Evolutionary conservation across 164 flowering plant genomes (phyloP).

Genomic region (Protea cynaroides): DNA sequence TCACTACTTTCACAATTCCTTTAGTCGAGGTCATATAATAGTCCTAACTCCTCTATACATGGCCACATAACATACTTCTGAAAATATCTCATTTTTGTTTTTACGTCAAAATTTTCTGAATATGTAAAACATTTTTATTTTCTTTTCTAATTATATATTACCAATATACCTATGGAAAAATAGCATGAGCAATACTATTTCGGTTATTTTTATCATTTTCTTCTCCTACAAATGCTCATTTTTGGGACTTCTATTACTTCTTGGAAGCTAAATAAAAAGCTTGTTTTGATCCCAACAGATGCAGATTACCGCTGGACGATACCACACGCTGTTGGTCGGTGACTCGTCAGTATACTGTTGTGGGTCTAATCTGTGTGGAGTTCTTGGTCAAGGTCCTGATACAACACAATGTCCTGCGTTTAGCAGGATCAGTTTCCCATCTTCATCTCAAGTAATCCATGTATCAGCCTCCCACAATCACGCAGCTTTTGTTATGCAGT

Average conservation of each 20-base stretch:
- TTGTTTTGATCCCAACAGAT: slow-evolving; percentile 41
- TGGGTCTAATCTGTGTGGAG: slow-evolving; percentile 91
- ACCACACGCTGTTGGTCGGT: slow-evolving; percentile 74
- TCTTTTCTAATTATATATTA: too few relatives aligned
- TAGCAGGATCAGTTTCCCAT: slow-evolving; percentile 56
- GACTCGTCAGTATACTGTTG: slow-evolving; percentile 74
- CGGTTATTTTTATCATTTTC: too few relatives aligned
- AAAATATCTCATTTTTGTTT: too few relatives aligned
- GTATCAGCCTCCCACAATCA: slow-evolving; percentile 91
- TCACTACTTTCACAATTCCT: too few relatives aligned
- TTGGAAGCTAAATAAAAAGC: slow-evolving; percentile 5
- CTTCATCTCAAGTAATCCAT: slow-evolving; percentile 45
- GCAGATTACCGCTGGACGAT: slow-evolving; percentile 85
- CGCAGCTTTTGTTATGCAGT: slow-evolving; percentile 82
- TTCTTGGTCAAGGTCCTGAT: slow-evolving; percentile 89
- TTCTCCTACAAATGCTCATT: neutral
- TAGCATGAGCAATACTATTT: too few relatives aligned
- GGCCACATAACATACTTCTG: too few relatives aligned
- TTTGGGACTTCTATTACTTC: neutral
- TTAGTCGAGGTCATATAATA: too few relatives aligned
- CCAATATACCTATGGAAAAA: too few relatives aligned
- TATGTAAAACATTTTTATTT: too few relatives aligned
- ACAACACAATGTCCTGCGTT: slow-evolving; percentile 74
- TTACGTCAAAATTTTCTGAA: too few relatives aligned
- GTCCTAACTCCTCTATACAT: too few relatives aligned